These are phyloP conservation scores for Candida xyloterini DNA, from an alignment of 805 yeast species.

Conservation along the genomic window DNA sequence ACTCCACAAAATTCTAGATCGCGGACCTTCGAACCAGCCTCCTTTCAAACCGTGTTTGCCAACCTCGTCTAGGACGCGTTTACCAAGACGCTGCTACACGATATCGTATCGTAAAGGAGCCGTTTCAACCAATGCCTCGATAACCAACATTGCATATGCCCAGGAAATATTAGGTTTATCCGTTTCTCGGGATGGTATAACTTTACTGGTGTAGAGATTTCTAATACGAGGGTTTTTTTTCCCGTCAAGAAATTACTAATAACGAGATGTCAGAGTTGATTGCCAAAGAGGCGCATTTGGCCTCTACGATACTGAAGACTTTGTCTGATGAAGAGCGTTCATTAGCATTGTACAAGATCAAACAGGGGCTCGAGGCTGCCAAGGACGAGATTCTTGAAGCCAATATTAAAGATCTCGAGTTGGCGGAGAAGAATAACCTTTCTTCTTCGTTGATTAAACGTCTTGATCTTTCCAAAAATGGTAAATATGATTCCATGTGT, in stretches of 20 bases:
- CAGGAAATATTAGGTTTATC: background rate
- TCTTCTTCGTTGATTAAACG: slow-evolving; percentile 76
- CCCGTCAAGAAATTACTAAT: background rate
- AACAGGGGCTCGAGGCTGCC: slow-evolving; percentile 58
- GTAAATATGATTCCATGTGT: slow-evolving; percentile 89
- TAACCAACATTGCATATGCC: background rate
- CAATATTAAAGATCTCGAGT: slow-evolving; percentile 69
- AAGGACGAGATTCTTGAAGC: slow-evolving; percentile 68
- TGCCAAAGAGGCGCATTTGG: slow-evolving; percentile 77
- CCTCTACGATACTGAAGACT: slow-evolving; percentile 81
- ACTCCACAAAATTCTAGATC: background rate
- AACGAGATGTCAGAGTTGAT: slow-evolving; percentile 60
- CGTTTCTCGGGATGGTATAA: no score
- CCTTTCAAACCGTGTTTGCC: slow-evolving; percentile 5
- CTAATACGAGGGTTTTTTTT: background rate
- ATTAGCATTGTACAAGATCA: slow-evolving; percentile 65
- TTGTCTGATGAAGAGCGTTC: slow-evolving; percentile 71
- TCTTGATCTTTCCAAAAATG: slow-evolving; percentile 75
- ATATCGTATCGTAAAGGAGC: background rate
- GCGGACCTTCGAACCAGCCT: background rate
- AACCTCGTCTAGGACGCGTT: background rate
- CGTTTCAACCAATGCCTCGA: background rate
- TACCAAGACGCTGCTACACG: background rate
- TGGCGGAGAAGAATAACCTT: slow-evolving; percentile 59
- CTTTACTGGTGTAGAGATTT: slow-evolving; percentile 1